Percentiles rank a stretch among this genome's conserved stretches.
Conservation (phyloP, 805 yeast genomes). For the Candida glaebosa region DNA sequence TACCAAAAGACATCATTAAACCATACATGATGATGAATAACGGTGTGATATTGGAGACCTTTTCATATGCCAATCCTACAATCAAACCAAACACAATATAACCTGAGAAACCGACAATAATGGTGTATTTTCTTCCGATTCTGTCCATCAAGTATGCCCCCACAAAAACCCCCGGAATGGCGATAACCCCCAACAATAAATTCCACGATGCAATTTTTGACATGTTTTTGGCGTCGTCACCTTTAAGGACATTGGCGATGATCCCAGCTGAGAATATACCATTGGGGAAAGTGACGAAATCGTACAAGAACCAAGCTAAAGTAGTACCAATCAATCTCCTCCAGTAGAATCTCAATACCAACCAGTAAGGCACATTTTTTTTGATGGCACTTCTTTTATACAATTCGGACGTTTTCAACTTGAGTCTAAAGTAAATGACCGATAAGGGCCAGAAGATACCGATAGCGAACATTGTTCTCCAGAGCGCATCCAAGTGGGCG, state of each 20-base stretch:
- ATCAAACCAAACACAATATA: slow-evolving; percentile 69
- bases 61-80: slow-evolving; percentile 61
- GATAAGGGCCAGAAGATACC: slow-evolving; percentile 66
- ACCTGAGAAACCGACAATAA: slow-evolving; percentile 68
- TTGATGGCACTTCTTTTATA: slow-evolving; percentile 64
- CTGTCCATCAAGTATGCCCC: slow-evolving; percentile 65
- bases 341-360: slow-evolving; percentile 69
- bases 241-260: slow-evolving; percentile 47
- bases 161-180: slow-evolving; percentile 68
- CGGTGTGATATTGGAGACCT: slow-evolving; percentile 54
- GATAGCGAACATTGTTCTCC: slow-evolving; percentile 69
- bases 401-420: slow-evolving; percentile 63
- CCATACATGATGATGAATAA: slow-evolving; percentile 73
- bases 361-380: slow-evolving; percentile 48
- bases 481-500: slow-evolving; percentile 46
- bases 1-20: slow-evolving; percentile 64
- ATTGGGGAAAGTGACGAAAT: slow-evolving; percentile 77
- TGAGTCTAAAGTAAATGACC: slow-evolving; percentile 68
- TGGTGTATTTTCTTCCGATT: slow-evolving; percentile 68
- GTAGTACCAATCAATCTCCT: slow-evolving; percentile 63
- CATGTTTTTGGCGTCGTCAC: slow-evolving; percentile 32
- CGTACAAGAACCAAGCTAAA: slow-evolving; percentile 77
- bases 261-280: slow-evolving; percentile 64
- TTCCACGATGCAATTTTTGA: slow-evolving; percentile 71
- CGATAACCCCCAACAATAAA: slow-evolving; percentile 57